Percentiles rank a stretch among this genome's conserved stretches.
Conservation (phyloP, 2,329 filamentous ascomycete species). For the Alternaria gansuensis region DNA sequence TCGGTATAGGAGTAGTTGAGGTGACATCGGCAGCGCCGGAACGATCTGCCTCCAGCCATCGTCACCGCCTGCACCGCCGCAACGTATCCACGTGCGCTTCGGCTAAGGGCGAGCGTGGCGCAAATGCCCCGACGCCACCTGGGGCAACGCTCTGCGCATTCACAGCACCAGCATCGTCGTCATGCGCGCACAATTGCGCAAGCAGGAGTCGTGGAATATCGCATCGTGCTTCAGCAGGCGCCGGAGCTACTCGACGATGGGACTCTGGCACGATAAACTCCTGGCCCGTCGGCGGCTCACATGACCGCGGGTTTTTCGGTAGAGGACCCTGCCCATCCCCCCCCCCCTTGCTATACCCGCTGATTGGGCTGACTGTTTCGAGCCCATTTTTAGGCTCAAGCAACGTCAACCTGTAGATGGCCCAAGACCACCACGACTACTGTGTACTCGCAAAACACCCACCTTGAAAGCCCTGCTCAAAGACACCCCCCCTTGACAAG, state of each 20-base stretch:
- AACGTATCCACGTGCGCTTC: constrained; percentile 22
- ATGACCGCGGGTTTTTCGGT: constrained; percentile 39
- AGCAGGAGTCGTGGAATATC: constrained; percentile 24
- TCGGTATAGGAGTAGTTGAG: background rate
- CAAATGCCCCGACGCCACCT: constrained; percentile 23
- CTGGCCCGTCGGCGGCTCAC: constrained; percentile 45
- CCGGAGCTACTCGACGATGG: constrained; percentile 46
- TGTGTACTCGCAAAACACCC: constrained; percentile 46
- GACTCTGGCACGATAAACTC: constrained; percentile 30
- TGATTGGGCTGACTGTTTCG: constrained; percentile 48
- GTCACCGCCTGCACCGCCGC: constrained; percentile 42
- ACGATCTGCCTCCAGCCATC: constrained; percentile 32
- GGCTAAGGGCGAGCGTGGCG: constrained; percentile 30
- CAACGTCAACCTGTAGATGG: constrained; percentile 51
- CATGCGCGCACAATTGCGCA: constrained; percentile 25
- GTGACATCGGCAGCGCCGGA: constrained; percentile 40
- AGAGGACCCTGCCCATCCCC: constrained; percentile 42
- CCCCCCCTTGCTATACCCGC: constrained; percentile 43
- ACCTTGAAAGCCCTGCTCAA: constrained; percentile 37
- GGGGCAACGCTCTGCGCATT: background rate
- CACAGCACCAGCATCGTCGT: constrained; percentile 13
- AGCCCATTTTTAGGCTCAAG: constrained; percentile 51
- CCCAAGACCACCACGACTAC: constrained; percentile 47
- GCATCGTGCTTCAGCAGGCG: constrained; percentile 49
- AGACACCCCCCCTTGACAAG: constrained; percentile 36